Evolutionary conservation across 768 basidiomycete genomes (phyloP).

Genomic region (Russula ochroleuca): DNA sequence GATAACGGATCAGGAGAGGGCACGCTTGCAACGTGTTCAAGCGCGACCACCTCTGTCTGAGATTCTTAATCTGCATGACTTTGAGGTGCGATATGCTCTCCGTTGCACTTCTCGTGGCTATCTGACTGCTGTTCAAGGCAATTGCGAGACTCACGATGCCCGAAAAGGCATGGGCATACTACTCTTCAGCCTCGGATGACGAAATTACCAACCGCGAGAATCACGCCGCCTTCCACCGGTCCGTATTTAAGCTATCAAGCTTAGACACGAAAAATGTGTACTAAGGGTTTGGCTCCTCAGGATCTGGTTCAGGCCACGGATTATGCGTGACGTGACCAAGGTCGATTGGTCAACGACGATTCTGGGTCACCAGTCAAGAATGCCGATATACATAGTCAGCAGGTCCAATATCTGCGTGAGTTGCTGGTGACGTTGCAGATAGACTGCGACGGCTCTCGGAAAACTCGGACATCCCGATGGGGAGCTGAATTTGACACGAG

Average conservation of each 20-base stretch:
- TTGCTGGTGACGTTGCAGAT: neutral
- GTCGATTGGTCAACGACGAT: slow-evolving; percentile 87
- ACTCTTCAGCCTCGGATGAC: slow-evolving; percentile 94
- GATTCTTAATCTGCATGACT: slow-evolving; percentile 89
- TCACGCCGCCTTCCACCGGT: slow-evolving; percentile 88
- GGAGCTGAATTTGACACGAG: slow-evolving; percentile 84
- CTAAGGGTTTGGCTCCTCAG: slow-evolving; percentile 15
- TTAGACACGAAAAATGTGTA: too few species aligned
- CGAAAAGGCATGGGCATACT: slow-evolving; percentile 93
- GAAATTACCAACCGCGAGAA: slow-evolving; percentile 90
- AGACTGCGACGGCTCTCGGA: slow-evolving; percentile 83
- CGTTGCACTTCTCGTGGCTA: neutral
- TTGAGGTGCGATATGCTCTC: slow-evolving; percentile 56
- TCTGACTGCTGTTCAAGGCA: slow-evolving; percentile 44
- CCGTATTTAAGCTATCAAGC: slow-evolving; percentile 3
- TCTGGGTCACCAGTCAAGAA: slow-evolving; percentile 65
- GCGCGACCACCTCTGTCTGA: slow-evolving; percentile 70
- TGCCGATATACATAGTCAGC: slow-evolving; percentile 79
- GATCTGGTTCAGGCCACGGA: slow-evolving; percentile 36
- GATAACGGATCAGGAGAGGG: slow-evolving; percentile 67
- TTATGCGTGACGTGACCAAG: slow-evolving; percentile 71
- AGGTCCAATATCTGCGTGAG: neutral
- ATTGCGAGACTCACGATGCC: slow-evolving; percentile 79
- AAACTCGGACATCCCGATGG: slow-evolving; percentile 97
- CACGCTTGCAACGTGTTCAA: slow-evolving; percentile 55